A percentile compares a stretch with the other conserved stretches of the same genome.
phyloP scores from a whole-genome alignment of 257 asterid genomes.

The Datura wrightii region DNA sequence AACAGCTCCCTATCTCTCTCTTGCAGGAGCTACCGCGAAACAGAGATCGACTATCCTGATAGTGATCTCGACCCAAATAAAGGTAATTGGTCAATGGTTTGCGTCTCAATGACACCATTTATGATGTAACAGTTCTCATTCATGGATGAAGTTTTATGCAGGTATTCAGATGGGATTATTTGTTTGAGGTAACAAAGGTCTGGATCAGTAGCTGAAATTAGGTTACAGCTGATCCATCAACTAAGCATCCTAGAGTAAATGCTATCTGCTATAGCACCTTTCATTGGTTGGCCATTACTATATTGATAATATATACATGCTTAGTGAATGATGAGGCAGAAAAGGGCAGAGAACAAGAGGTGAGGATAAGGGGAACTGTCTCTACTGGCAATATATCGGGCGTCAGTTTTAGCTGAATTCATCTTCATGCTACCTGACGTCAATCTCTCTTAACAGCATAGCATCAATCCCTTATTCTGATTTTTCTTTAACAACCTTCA shows the following conservation, averaged over 20 bases:
- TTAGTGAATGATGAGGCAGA: background rate
- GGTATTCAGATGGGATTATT: constrained; percentile 4
- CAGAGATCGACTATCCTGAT: background rate
- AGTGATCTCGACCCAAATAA: background rate
- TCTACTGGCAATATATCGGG: background rate
- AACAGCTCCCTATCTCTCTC: too few species aligned
- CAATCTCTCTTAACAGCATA: background rate
- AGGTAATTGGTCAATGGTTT: background rate
- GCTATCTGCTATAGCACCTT: background rate
- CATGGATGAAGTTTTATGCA: background rate
- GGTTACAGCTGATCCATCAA: constrained; percentile 5
- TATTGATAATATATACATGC: background rate
- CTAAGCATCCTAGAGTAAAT: background rate
- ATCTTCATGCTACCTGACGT: background rate
- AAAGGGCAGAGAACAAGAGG: constrained; percentile 16
- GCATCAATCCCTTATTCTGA: background rate
- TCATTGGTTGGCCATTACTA: background rate
- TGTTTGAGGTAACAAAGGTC: background rate
- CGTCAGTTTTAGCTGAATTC: background rate
- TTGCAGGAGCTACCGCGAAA: background rate
- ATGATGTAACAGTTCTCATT: background rate
- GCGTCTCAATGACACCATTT: background rate
- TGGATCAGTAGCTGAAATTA: background rate
- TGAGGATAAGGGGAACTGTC: background rate
- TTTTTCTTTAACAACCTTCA: background rate